Evolutionary conservation across 2,329 filamentous ascomycete species (phyloP), one percentile per base, ranked within the genome.

Genomic region (Paracoccidioides brasiliensis): DNA sequence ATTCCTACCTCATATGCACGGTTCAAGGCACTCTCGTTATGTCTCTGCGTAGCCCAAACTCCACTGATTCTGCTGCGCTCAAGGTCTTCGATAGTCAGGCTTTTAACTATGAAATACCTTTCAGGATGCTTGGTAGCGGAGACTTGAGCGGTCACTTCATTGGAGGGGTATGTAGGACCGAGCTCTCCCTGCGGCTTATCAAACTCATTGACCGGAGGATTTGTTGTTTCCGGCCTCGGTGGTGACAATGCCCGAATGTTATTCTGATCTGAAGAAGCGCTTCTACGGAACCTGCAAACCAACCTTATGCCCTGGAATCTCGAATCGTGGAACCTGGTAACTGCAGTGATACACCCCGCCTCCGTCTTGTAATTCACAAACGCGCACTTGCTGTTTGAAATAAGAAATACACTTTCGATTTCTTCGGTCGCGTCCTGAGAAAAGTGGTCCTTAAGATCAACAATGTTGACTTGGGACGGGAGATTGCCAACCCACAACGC

Each of bases 401-500:
- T 97, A 40, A 97, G 74, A 62, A 97, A 96, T 0, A 97, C 75
- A 49, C 90, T 95, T 67, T 95, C 87, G 28, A 97, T 81, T 1
- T 90, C 80, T 44, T 77, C 80, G 0, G 78, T 79, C 0, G 88
- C 84, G 61, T 90, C 85, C 59, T 81, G 82, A 58, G 88, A 94
- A 56, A 96, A 93, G 67, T 96, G 88, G 57, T 93, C 83, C 53
- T 96, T 95, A n/a, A 97, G 74, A 57, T 81, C 86, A 70, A 89
- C 83, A 10, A 97, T 78, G 43, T 84, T 84, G 0, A 90, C 86
- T 51, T 88, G 86, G 0, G 88, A 86, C 3, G 91, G 90, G 0
- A 97, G 76, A 66, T 97, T 97, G 43, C 93, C 93, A 33, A 97
- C 88, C 91, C 93, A 97, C 22, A 97, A 83, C 0, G 91, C 91